Evolutionary conservation across 179 eudicot species (phyloP), one percentile per base, ranked within the genome.

Genomic region (Drosera spatulata): DNA sequence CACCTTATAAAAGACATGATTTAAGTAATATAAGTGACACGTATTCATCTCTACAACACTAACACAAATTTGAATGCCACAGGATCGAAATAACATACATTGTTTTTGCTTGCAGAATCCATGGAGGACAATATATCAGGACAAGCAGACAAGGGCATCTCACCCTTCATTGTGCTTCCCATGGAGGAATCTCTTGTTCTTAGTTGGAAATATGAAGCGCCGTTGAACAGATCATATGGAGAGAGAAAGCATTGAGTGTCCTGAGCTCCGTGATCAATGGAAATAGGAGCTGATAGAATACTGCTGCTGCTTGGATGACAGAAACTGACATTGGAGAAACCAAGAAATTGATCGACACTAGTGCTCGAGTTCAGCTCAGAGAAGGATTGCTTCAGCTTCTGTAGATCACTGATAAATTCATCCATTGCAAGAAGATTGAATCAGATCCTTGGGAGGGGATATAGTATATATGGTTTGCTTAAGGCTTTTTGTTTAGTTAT

Each of bases 371-470:
- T 75, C 59, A 76, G 61, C 37, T 68, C 69, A 22, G 74, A 58
- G 52, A 63, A 69, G 42, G 70, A 59, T 41, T 70, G 78, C 51
- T 82, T 71, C 14, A 70, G 79, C 49, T 70, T 76, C 10, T 53
- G 80, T 12, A 71, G 49, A 5, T 61, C 78, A 64, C 42, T 55
- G 11, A 41, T 72, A 58, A 73, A 73, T 12, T 77, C 72, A 62
- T 62, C 80, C 82, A 77, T 77, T 55, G 11, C 33, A 0, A 22
- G 33, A 22, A 22, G 33, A 22, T 22, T 22, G 33, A 22, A 1
- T 22, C 1, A 22, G 33, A 22, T 22, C 33, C 33, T 22, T 22
- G 33, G 1, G 33, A 22, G 33, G 33, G 33, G 33, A 22, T 22
- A 22, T 22, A 22, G 0, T 22, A 22, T 22, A 22, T 22, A 22